These are phyloP conservation scores for Brassica balearica DNA, from an alignment of 441 rosid species.

Conservation along the genomic window DNA sequence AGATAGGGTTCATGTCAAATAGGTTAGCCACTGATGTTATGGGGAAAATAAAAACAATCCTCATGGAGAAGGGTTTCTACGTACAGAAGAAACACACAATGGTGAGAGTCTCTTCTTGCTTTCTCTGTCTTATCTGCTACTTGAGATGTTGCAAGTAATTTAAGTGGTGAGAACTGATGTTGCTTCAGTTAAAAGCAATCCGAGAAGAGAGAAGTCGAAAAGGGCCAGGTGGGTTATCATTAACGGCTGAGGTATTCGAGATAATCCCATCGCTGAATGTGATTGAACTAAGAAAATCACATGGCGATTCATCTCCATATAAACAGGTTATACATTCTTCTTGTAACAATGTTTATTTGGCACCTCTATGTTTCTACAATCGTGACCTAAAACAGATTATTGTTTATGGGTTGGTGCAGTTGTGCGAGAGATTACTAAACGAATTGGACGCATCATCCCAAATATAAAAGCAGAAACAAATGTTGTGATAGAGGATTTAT, in stretches of 20 bases:
- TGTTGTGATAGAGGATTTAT: not conserved
- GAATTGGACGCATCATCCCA: constrained; percentile 54
- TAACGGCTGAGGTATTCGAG: constrained; percentile 83
- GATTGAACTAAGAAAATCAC: constrained; percentile 74
- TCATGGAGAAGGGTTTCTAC: constrained; percentile 73
- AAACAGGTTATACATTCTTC: constrained; percentile 60
- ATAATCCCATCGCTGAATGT: constrained; percentile 70
- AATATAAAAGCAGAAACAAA: constrained; percentile 11
- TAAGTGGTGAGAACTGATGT: constrained; percentile 16
- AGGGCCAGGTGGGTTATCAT: constrained; percentile 62
- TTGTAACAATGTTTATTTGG: not conserved
- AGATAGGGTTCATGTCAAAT: constrained; percentile 81
- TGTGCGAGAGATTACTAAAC: constrained; percentile 63
- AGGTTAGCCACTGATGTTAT: constrained; percentile 64
- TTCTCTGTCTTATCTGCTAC: not conserved
- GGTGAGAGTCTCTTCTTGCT: constrained; percentile 42
- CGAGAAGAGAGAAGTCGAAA: constrained; percentile 56
- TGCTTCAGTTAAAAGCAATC: constrained; percentile 68
- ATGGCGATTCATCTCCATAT: constrained; percentile 71
- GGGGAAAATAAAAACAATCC: constrained; percentile 65
- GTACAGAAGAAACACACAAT: constrained; percentile 75
- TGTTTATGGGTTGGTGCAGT: constrained; percentile 50
- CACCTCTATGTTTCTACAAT: not conserved
- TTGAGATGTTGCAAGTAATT: not conserved
- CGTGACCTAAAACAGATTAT: not conserved